Percentiles rank a stretch among this genome's conserved stretches.
Conservation (phyloP, 2,329 filamentous ascomycete genomes). For the Penicillium thymicola region DNA sequence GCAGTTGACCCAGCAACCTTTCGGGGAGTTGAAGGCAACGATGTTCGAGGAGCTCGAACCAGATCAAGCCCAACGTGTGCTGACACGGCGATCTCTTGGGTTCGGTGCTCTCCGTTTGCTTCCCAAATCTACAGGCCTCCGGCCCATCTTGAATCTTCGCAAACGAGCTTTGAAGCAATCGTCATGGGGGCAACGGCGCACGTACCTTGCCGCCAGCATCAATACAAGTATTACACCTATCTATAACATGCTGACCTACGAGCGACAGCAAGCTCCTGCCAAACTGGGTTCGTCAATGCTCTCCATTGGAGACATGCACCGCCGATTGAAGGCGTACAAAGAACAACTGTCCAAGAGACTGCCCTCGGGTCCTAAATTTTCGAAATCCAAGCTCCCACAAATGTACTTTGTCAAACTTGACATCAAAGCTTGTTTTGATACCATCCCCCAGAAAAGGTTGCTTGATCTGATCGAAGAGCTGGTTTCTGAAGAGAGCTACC, state of each 20-base stretch:
- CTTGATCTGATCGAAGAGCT: constrained; percentile 61
- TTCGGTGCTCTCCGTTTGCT: constrained; percentile 76
- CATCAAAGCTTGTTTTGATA: constrained; percentile 90
- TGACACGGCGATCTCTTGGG: constrained; percentile 65
- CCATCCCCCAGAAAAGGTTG: constrained; percentile 78
- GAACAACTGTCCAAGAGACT: constrained; percentile 15
- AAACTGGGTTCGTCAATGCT: constrained; percentile 76
- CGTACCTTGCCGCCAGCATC: constrained; percentile 58
- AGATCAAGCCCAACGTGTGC: constrained; percentile 54
- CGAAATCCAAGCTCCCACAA: constrained; percentile 37
- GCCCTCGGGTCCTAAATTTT: background rate
- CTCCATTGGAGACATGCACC: constrained; percentile 76
- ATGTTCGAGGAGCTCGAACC: constrained; percentile 77
- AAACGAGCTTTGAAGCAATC: constrained; percentile 55
- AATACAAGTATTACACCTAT: constrained; percentile 70
- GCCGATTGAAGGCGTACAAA: constrained; percentile 68
- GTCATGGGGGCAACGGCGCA: constrained; percentile 49
- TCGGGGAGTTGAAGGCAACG: constrained; percentile 62
- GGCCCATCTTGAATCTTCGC: constrained; percentile 84
- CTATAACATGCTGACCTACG: constrained; percentile 72
- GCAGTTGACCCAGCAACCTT: constrained; percentile 67
- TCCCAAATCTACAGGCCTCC: constrained; percentile 72
- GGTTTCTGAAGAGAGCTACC: constrained; percentile 62
- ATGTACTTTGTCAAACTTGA: constrained; percentile 92
- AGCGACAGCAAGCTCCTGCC: constrained; percentile 60